phyloP scores from a whole-genome alignment of 1,284 basidiomycete genomes.

The Ustilago shanxiensis region DNA sequence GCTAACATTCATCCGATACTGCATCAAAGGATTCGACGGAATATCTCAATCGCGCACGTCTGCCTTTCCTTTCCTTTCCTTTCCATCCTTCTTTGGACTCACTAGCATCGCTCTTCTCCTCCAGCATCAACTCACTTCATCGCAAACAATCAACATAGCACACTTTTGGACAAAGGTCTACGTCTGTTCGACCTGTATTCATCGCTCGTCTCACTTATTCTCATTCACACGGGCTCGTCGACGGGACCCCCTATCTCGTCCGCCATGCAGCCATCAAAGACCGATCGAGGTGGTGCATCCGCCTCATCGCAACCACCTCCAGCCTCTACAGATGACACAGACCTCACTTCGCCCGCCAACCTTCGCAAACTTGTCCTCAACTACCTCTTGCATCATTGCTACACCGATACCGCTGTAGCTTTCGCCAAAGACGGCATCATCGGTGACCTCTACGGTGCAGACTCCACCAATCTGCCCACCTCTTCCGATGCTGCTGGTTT shows the following conservation, averaged over 20 bases:
- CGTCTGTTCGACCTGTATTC: no score
- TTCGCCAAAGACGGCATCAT: constrained; percentile 77
- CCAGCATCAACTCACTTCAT: neutral
- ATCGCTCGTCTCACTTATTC: no score
- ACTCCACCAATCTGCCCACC: constrained; percentile 5
- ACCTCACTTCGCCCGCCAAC: constrained; percentile 53
- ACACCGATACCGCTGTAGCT: constrained; percentile 78
- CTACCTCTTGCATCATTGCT: constrained; percentile 82
- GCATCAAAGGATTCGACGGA: neutral
- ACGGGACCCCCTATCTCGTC: neutral
- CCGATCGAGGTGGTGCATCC: constrained; percentile 2
- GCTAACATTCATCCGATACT: neutral
- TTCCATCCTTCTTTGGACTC: no score
- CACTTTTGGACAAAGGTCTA: no score
- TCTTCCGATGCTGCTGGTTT: constrained; percentile 11
- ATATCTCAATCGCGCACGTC: neutral
- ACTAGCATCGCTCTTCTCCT: neutral
- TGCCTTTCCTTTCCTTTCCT: no score
- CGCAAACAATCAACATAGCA: neutral
- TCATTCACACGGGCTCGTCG: neutral
- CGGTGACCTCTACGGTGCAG: constrained; percentile 34
- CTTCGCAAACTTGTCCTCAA: constrained; percentile 79
- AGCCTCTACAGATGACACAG: constrained; percentile 36
- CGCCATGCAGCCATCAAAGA: constrained; percentile 39
- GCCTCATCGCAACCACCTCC: constrained; percentile 17